Conservation (phyloP, 225 moss, liverwort and hornwort genomes). For the Polytrichum formosum region DNA sequence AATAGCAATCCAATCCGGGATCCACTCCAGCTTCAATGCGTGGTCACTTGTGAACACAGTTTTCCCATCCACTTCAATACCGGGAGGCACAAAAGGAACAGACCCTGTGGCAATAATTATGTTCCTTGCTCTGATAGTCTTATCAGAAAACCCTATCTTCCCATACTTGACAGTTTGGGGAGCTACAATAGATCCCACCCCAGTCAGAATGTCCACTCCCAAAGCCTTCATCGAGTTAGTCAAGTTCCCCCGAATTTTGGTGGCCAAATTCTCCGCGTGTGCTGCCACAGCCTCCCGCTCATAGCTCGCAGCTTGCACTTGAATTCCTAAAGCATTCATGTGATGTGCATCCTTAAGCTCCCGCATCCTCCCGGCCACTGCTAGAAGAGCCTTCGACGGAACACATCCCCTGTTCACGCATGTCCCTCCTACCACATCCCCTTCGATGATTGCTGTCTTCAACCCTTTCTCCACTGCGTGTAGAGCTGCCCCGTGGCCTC, state of each 20-base stretch:
- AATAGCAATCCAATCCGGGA: conserved; percentile 96
- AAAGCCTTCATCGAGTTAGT: conserved; percentile 95
- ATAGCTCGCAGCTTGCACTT: conserved; percentile 81
- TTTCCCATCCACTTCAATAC: conserved; percentile 99
- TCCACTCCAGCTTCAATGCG: conserved; percentile 98
- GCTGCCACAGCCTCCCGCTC: conserved; percentile 88
- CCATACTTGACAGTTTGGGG: conserved; percentile 93
- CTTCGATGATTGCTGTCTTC: conserved; percentile 96
- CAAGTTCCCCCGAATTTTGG: conserved; percentile 92
- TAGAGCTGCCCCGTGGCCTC: conserved; percentile 95
- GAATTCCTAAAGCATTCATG: conserved; percentile 88
- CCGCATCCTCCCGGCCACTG: conserved; percentile 96
- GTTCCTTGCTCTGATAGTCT: conserved; percentile 72
- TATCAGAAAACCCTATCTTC: conserved; percentile 91
- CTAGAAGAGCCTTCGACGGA: conserved; percentile 93
- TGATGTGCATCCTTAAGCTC: conserved; percentile 94
- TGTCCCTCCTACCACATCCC: conserved; percentile 89
- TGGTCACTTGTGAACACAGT: conserved; percentile 97
- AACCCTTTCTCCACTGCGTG: conserved; percentile 97
- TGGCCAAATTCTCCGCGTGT: conserved; percentile 84
- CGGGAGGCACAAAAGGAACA: conserved; percentile 98
- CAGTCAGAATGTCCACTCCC: conserved; percentile 91
- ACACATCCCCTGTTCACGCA: conserved; percentile 99
- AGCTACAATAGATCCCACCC: conserved; percentile 82
- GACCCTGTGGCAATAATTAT: conserved; percentile 98